These are phyloP conservation scores for Aciculosporium take DNA, from an alignment of 2,329 filamentous ascomycete genomes.

Conservation along the genomic window DNA sequence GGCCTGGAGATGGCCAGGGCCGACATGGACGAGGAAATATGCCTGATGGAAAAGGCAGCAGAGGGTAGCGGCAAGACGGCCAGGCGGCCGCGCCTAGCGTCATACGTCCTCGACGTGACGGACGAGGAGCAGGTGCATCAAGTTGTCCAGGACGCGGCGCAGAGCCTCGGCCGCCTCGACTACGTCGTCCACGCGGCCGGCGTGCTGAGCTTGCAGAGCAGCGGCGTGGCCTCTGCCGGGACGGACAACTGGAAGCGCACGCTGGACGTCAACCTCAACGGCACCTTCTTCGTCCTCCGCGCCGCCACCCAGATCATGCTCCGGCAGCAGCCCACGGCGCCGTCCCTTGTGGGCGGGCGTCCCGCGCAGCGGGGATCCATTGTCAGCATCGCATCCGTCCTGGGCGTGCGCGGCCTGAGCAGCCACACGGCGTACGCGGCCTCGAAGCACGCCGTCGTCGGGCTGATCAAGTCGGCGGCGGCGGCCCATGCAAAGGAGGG, in stretches of 20 bases:
- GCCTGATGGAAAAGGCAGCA: background rate
- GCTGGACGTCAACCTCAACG: conserved; percentile 27
- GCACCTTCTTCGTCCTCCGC: conserved; percentile 30
- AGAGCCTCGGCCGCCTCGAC: conserved; percentile 23
- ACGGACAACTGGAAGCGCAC: conserved; percentile 25
- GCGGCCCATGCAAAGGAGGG: conserved; percentile 33
- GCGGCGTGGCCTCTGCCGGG: conserved; percentile 20
- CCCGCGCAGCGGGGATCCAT: too few species aligned
- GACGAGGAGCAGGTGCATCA: conserved; percentile 12
- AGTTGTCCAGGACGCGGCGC: conserved; percentile 14
- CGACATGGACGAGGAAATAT: conserved; percentile 10
- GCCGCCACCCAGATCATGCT: too few species aligned
- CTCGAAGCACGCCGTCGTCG: conserved; percentile 39
- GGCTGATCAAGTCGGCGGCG: conserved; percentile 39
- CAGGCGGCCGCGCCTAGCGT: background rate
- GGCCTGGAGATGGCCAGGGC: conserved; percentile 8
- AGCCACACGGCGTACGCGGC: conserved; percentile 30
- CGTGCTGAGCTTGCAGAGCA: conserved; percentile 22
- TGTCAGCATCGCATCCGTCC: too few species aligned
- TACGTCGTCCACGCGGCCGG: conserved; percentile 28
- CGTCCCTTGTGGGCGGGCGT: too few species aligned
- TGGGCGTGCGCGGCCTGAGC: conserved; percentile 29
- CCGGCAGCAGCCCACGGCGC: too few species aligned
- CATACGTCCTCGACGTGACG: conserved; percentile 14
- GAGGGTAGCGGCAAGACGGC: too few species aligned